phyloP scores from a whole-genome alignment of 441 rosid genomes.

The Gossypium gossypioides region DNA sequence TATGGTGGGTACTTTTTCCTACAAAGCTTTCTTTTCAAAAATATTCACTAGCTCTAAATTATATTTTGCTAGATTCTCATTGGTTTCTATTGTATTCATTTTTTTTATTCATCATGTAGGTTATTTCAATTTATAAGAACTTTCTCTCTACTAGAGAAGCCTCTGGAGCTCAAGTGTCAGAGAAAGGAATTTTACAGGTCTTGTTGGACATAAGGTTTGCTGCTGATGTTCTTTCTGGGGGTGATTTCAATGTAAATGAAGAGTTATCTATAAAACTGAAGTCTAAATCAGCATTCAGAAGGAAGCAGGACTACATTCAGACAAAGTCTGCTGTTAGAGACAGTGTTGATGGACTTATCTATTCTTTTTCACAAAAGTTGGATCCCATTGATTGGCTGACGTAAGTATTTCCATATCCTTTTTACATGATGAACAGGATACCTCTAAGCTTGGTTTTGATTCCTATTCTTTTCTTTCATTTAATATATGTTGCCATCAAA shows the following conservation, averaged over 20 bases:
- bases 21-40: background rate
- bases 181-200: slow-evolving; percentile 84
- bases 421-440: background rate
- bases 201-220: slow-evolving; percentile 75
- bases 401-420: slow-evolving; percentile 36
- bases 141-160: slow-evolving; percentile 59
- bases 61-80: background rate
- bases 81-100: background rate
- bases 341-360: slow-evolving; percentile 55
- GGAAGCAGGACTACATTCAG: slow-evolving; percentile 58
- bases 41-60: background rate
- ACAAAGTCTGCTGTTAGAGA: slow-evolving; percentile 41
- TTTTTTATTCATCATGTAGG: slow-evolving; percentile 37
- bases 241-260: slow-evolving; percentile 39
- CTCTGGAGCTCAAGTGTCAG: slow-evolving; percentile 59
- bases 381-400: slow-evolving; percentile 99
- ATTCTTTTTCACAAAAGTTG: slow-evolving; percentile 56
- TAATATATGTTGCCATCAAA: background rate
- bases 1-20: background rate
- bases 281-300: slow-evolving; percentile 49
- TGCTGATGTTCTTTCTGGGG: slow-evolving; percentile 79
- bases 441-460: background rate
- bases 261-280: slow-evolving; percentile 41
- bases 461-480: background rate
- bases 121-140: slow-evolving; percentile 54